A percentile compares a stretch with the other conserved stretches of the same genome.
Conservation (phyloP, 177 flowering plant genomes). For the Vitis hybrid region DNA sequence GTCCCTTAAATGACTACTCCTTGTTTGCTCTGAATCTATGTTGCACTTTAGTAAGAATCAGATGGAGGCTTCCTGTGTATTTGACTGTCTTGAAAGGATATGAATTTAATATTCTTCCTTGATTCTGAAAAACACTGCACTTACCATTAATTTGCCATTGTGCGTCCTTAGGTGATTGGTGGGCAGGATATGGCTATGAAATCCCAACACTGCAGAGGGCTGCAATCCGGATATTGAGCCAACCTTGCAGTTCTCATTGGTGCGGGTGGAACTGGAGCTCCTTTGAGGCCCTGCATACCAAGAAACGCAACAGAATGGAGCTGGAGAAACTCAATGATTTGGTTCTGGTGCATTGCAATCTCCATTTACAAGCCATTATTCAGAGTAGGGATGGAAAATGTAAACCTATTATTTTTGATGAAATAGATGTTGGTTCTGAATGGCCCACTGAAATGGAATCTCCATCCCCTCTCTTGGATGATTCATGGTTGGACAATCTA, state of each 20-base stretch:
- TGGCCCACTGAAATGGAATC: conserved; percentile 51
- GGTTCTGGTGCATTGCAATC: conserved; percentile 57
- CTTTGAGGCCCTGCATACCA: conserved; percentile 40
- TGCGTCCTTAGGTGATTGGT: conserved; percentile 48
- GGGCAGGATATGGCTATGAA: conserved; percentile 61
- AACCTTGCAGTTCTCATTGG: conserved; percentile 59
- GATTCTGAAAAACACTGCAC: conserved; percentile 5
- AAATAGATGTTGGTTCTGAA: conserved; percentile 48
- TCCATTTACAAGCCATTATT: conserved; percentile 37
- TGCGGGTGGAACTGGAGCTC: conserved; percentile 59
- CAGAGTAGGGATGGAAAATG: conserved; percentile 37
- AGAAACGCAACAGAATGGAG: conserved; percentile 40
- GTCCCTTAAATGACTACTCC: too few species aligned
- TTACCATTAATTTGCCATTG: conserved; percentile 3
- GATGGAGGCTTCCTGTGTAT: neutral
- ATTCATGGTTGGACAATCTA: conserved; percentile 46
- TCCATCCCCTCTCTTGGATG: conserved; percentile 38
- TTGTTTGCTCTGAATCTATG: too few species aligned
- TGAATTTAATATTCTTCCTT: neutral
- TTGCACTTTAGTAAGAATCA: neutral
- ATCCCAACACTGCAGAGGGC: conserved; percentile 46
- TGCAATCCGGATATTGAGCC: conserved; percentile 49
- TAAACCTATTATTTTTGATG: conserved; percentile 46
- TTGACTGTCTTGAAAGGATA: neutral
- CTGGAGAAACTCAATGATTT: conserved; percentile 49